A percentile compares a stretch with the other conserved stretches of the same genome.
Evolutionary conservation across 306 rosid genomes (phyloP).

Genomic region (Ochetophila trinervis): DNA sequence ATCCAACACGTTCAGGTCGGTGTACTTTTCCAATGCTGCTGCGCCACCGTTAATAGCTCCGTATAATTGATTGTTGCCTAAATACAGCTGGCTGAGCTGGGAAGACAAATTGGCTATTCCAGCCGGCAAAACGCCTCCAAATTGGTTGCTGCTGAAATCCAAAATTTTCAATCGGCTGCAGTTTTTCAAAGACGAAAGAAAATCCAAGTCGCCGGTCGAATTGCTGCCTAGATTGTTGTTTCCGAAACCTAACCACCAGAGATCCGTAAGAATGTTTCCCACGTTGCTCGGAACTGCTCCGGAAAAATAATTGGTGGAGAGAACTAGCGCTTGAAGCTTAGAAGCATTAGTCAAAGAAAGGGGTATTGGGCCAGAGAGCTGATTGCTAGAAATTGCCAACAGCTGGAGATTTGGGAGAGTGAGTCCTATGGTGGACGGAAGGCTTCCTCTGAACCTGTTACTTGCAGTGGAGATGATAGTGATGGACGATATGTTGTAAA

Average conservation of each 20-base stretch:
- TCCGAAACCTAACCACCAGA: background rate
- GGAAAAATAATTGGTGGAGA: background rate
- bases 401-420: background rate
- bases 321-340: background rate
- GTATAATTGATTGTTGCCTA: background rate
- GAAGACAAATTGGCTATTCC: background rate
- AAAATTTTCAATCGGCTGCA: background rate
- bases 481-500: background rate
- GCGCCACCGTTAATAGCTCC: background rate
- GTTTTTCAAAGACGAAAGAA: background rate
- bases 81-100: background rate
- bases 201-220: background rate
- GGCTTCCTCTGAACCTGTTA: background rate
- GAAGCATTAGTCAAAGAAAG: background rate
- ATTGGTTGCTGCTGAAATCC: background rate
- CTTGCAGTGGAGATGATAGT: rapidly evolving
- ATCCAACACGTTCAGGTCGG: background rate
- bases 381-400: background rate
- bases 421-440: background rate
- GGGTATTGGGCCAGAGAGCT: background rate
- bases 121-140: background rate
- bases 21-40: background rate
- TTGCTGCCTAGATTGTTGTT: background rate
- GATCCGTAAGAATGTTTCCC: background rate
- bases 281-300: background rate